Base-by-base conservation (phyloP, 2,329 filamentous ascomycete genomes). In the Samsoniella hepiali region DNA sequence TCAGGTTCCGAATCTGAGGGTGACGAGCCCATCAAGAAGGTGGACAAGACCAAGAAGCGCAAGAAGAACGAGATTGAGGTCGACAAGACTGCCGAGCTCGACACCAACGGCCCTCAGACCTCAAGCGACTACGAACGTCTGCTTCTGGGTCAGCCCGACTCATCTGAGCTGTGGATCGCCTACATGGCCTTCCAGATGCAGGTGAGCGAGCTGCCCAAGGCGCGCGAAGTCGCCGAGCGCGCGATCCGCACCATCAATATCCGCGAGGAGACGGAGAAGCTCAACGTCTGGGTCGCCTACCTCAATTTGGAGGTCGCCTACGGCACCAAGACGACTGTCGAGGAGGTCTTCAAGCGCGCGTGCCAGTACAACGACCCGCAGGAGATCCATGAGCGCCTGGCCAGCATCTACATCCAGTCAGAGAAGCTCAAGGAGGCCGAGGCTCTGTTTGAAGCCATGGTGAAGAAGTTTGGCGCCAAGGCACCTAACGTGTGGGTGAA, bases 161-260 rank as follows among this genome's bases (percentile, higher is more conserved):
- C 91, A n/a, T 96, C 94, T 0, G 82, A 89, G 66, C 84, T 98
- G 34, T 99, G 95, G 95, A 91, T 97, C 62, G 86, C 91, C 68
- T 99, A 99, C 79, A 98, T 99, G 92, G 93, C 93, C n/a, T 96
- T 96, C 84, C 92, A 98, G 77, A 88, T 97, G 75, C 90, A 96
- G 73, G 85, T 96, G 59, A 91, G 91, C 72, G 95, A 99, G 77
- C 82, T 96, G 27, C 87, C 89, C 65, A 95, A 93, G 76, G 93
- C 95, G 13, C 88, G 94, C 56, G 90, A 94, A 68, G 89, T 97
- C 64, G 93, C 92, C 2, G 91, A 97, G 77, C 90, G 95, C 65
- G 95, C 95, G 22, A 85, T 98, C 67, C 88, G 89, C 72, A 96
- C 90, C 17, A 98, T 99, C 79, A 91, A 91, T 75, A 91, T 96